Conservation (phyloP, 495 filamentous ascomycete genomes). For the Bacidia gigantensis region DNA sequence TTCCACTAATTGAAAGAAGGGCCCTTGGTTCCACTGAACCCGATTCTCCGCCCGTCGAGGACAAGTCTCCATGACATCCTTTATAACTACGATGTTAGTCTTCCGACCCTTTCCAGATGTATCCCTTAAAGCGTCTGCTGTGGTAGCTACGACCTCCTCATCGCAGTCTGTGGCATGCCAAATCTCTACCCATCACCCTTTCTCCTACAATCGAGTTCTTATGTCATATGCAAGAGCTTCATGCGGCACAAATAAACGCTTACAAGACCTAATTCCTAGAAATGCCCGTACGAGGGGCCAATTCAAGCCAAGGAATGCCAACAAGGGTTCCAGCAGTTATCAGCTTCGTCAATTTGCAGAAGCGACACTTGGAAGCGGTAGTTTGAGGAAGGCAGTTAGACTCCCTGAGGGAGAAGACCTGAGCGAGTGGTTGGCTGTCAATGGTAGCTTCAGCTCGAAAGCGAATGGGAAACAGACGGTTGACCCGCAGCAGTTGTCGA, state of each 20-base stretch:
- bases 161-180: not conserved
- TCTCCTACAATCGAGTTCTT: not conserved
- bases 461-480: slow-evolving; percentile 10
- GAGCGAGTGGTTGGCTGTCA: slow-evolving; percentile 96
- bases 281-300: slow-evolving; percentile 81
- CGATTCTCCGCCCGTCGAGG: not conserved
- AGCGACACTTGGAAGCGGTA: slow-evolving; percentile 88
- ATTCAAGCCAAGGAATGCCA: slow-evolving; percentile 78
- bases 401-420: slow-evolving; percentile 92
- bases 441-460: slow-evolving; percentile 39
- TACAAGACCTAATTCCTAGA: slow-evolving; percentile 36
- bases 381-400: slow-evolving; percentile 89
- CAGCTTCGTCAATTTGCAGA: slow-evolving; percentile 96
- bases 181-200: not conserved
- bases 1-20: no score
- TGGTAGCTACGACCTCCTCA: slow-evolving; percentile 18
- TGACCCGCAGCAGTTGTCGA: slow-evolving; percentile 61
- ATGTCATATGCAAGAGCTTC: not conserved
- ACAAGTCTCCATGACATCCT: slow-evolving; percentile 41
- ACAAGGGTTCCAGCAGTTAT: slow-evolving; percentile 86
- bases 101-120: slow-evolving; percentile 25
- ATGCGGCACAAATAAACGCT: slow-evolving; percentile 18
- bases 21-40: not conserved
- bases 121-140: slow-evolving; percentile 24
- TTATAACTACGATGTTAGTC: slow-evolving; percentile 61